Evolutionary conservation across 2,329 filamentous ascomycete species (phyloP), one percentile per base, ranked within the genome.

Genomic region (Gyromitra esculenta): DNA sequence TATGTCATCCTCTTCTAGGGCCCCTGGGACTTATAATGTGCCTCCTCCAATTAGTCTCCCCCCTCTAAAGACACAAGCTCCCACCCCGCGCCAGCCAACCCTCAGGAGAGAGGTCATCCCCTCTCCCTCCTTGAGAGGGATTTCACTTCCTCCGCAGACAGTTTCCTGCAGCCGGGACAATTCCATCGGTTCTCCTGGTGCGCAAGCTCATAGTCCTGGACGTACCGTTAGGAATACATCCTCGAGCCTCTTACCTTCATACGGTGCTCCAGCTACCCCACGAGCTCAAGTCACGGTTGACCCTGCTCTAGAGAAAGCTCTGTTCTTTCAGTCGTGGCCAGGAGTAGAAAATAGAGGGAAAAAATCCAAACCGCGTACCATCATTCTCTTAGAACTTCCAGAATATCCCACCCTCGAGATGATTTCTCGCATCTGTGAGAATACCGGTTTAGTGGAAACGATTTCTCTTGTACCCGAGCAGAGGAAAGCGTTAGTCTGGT

Each of bases 371-470:
- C 52, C 56, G 9, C 68, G 74, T 5, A 57, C 68, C 7, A 41
- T 76, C 15, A 39, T 76, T n/a, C 57, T 76, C 37, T 45, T 41
- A 1, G 69, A 37, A 5, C 39, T 76, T 4, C 69, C 74, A 1
- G 41, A 65, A 13, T 11, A 67, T 11, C 35, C 74, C 7, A 62
- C 60, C 15, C 54, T 76, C 8, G 13, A 62, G 0, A 66, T 73
- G 70, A 25, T 76, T 43, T 73, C 74, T 2, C 18, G 18, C 5
- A 68, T 76, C 45, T 76, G 74, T 35, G 57, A 31, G n/a, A 31
- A 41, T 15, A 59, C 74, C 15, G 74, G 74, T 0, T n/a, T 73
- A 5, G 11, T 76, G 2, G 74, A 76, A 25, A n/a, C 54, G 1
- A 48, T 76, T 18, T 60, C 56, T 31, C 21, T 76, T 1, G 25